Conservation (phyloP, 208 protist species). For the Tritrichomonas musculus region DNA sequence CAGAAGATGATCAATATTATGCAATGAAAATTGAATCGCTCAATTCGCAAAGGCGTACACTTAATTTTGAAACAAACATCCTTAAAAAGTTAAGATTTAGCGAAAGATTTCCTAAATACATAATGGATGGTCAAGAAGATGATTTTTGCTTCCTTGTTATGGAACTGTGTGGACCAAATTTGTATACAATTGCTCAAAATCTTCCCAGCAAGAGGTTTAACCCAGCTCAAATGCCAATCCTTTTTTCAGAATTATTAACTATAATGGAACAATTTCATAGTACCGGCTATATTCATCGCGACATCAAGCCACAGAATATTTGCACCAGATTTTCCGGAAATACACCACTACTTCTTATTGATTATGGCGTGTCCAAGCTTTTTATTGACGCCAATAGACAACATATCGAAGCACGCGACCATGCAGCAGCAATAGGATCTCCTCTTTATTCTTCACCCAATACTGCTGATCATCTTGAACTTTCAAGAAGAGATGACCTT, state of each 20-base stretch:
- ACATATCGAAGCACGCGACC: neutral
- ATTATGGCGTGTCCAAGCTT: neutral
- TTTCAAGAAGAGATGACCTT: neutral
- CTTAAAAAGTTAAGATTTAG: neutral
- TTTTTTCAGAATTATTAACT: neutral
- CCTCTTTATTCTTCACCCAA: neutral
- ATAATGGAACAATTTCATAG: neutral
- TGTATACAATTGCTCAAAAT: neutral
- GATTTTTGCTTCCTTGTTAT: neutral
- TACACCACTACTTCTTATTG: neutral
- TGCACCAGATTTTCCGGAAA: neutral
- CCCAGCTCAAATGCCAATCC: neutral
- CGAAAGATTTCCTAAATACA: neutral
- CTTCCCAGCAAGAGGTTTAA: neutral
- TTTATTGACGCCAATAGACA: neutral
- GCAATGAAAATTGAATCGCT: conserved; percentile 11
- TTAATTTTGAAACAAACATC: neutral
- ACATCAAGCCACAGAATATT: conserved; percentile 16
- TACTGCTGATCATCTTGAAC: neutral
- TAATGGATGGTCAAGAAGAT: neutral
- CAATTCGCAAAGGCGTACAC: neutral
- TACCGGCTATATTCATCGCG: neutral
- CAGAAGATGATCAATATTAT: neutral
- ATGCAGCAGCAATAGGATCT: neutral
- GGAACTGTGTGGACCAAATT: neutral